Evolutionary conservation across 768 basidiomycete species (phyloP).

Genomic region (Lentinus brumalis): DNA sequence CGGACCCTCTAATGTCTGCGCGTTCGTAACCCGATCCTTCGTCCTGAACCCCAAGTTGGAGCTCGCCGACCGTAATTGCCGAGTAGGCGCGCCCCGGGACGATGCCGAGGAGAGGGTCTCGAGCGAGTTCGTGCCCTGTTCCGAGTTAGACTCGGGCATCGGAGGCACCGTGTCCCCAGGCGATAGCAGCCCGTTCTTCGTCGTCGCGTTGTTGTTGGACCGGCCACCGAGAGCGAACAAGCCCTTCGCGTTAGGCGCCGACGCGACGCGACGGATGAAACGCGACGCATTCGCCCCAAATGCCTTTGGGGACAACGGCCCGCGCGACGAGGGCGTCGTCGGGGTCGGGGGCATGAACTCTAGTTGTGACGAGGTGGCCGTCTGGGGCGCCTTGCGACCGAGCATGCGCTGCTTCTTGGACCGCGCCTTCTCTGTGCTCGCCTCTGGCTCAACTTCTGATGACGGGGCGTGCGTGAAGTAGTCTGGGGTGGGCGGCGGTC

Average conservation of each 20-base stretch:
- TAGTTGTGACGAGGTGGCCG: constrained; percentile 51
- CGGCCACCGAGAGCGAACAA: constrained; percentile 70
- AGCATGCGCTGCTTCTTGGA: constrained; percentile 33
- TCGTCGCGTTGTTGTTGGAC: constrained; percentile 50
- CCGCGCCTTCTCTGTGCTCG: constrained; percentile 22
- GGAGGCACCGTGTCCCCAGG: constrained; percentile 65
- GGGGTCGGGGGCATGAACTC: constrained; percentile 42
- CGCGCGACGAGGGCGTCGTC: constrained; percentile 38
- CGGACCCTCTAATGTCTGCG: constrained; percentile 46
- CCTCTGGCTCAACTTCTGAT: constrained; percentile 17
- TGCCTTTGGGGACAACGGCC: constrained; percentile 65
- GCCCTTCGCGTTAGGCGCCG: constrained; percentile 94
- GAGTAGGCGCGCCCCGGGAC: constrained; percentile 55
- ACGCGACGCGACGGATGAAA: constrained; percentile 93
- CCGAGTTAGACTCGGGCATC: constrained; percentile 49
- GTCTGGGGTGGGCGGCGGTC: constrained; percentile 23
- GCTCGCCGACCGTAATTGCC: constrained; percentile 37
- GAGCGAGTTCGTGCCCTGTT: constrained; percentile 68
- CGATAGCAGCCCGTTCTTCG: constrained; percentile 78
- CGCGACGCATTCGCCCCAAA: constrained; percentile 79
- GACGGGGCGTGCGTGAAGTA: constrained; percentile 26
- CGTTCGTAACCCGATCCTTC: constrained; percentile 49
- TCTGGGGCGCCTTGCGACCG: constrained; percentile 42
- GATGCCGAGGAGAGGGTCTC: constrained; percentile 81
- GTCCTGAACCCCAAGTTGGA: constrained; percentile 38